Percentiles rank a stretch among this genome's conserved stretches.
Conservation (phyloP, 2,329 filamentous ascomycete species). For the Hypocrella siamensis region DNA sequence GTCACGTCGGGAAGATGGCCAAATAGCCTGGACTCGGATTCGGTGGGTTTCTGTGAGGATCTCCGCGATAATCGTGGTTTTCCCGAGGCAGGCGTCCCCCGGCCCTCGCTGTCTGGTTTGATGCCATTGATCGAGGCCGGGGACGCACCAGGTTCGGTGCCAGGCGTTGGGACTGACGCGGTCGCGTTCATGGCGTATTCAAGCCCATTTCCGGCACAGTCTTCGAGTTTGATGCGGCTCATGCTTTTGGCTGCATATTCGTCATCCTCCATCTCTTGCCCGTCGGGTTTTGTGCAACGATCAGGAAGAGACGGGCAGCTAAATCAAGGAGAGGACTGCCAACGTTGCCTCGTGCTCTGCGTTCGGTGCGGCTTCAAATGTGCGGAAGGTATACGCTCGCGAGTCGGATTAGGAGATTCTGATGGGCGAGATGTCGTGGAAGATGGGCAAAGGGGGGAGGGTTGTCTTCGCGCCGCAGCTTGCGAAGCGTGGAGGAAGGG, state of each 20-base stretch:
- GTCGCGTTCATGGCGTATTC: conserved; percentile 24
- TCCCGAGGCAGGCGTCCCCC: conserved; percentile 31
- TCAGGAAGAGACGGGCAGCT: too few relatives aligned
- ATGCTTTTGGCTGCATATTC: conserved; percentile 23
- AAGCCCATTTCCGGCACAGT: conserved; percentile 19
- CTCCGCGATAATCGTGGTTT: conserved; percentile 59
- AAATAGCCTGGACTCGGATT: conserved; percentile 52
- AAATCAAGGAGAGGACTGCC: too few relatives aligned
- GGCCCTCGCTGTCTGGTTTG: conserved; percentile 23
- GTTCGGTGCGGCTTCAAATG: too few relatives aligned
- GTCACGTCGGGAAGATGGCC: conserved; percentile 65
- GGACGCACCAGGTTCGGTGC: conserved; percentile 14
- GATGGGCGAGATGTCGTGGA: too few relatives aligned
- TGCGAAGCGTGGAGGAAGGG: too few relatives aligned
- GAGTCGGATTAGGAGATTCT: too few relatives aligned
- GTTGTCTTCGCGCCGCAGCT: too few relatives aligned
- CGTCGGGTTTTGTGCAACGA: too few relatives aligned
- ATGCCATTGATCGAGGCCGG: conserved; percentile 28
- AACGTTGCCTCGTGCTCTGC: too few relatives aligned
- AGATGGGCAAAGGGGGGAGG: too few relatives aligned
- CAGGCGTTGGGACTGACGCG: conserved; percentile 21
- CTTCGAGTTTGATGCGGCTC: conserved; percentile 29
- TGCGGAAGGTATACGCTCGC: too few relatives aligned
- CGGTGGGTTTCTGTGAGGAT: conserved; percentile 48
- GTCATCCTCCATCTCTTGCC: conserved; percentile 27